Conservation (phyloP, 2,329 filamentous ascomycete genomes). For the Helotiales sp. region DNA sequence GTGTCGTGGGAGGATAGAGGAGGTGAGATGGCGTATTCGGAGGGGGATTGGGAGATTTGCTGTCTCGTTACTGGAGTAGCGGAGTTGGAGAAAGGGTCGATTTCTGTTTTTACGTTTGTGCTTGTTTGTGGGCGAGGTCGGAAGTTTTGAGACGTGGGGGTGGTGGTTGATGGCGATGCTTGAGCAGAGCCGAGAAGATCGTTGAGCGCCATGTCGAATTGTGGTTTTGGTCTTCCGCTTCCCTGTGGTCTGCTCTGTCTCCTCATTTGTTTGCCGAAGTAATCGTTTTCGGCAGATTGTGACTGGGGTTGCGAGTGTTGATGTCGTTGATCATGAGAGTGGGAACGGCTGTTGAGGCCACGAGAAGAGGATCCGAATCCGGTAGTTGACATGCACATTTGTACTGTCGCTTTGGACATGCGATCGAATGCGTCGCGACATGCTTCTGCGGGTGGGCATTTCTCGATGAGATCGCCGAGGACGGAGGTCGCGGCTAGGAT, state of each 20-base stretch:
- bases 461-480: constrained; percentile 86
- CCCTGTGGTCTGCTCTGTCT: constrained; percentile 17
- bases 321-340: constrained; percentile 12
- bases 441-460: constrained; percentile 91
- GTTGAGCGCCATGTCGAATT: constrained; percentile 36
- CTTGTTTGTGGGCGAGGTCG: constrained; percentile 1
- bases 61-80: constrained; percentile 2
- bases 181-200: constrained; percentile 29
- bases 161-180: background rate
- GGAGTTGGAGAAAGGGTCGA: constrained; percentile 14
- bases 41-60: constrained; percentile 11
- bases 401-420: constrained; percentile 92
- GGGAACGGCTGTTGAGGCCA: constrained; percentile 26
- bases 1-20: constrained; percentile 27
- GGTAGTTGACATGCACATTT: constrained; percentile 85
- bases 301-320: background rate
- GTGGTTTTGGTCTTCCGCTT: constrained; percentile 27
- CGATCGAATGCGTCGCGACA: constrained; percentile 93
- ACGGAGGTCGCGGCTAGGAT: constrained; percentile 92
- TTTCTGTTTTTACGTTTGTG: constrained; percentile 18
- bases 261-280: constrained; percentile 21
- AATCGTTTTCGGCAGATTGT: constrained; percentile 10
- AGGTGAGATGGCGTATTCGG: constrained; percentile 30
- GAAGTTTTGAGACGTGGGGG: background rate
- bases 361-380: constrained; percentile 33